Percentiles rank a stretch among this genome's conserved stretches.
Evolutionary conservation across 2,329 filamentous ascomycete genomes (phyloP).

Genomic region (Cytospora paraplurivora): DNA sequence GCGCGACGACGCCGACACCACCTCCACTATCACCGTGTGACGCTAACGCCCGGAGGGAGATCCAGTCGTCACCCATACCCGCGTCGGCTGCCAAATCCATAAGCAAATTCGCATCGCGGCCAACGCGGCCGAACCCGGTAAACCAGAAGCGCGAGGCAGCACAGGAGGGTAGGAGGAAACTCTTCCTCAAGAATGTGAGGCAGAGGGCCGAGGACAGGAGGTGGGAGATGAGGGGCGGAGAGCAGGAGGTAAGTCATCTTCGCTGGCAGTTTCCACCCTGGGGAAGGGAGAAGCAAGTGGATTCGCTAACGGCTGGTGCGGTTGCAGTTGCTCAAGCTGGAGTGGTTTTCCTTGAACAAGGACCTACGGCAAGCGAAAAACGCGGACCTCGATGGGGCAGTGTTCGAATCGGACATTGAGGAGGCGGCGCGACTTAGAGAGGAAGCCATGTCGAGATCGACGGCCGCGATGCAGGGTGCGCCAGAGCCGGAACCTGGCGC

Average conservation of each 20-base stretch:
- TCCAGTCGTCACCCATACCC: constrained; percentile 49
- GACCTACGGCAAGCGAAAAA: constrained; percentile 44
- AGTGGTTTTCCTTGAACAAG: constrained; percentile 45
- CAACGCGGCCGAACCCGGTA: constrained; percentile 64
- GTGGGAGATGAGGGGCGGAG: constrained; percentile 63
- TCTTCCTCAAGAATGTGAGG: constrained; percentile 70
- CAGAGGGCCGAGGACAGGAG: constrained; percentile 60
- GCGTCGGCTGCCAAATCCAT: constrained; percentile 31
- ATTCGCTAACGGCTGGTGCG: constrained; percentile 11
- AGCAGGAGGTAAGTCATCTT: constrained; percentile 53
- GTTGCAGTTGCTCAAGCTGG: constrained; percentile 44
- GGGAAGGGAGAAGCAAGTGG: constrained; percentile 38
- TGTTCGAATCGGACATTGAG: constrained; percentile 55
- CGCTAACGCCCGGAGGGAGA: constrained; percentile 46
- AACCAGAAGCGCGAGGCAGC: constrained; percentile 59
- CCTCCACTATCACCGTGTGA: constrained; percentile 47
- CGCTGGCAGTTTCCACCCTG: constrained; percentile 29
- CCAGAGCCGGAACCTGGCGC: constrained; percentile 33
- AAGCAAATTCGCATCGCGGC: constrained; percentile 54
- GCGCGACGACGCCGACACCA: constrained; percentile 52
- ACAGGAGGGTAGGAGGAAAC: constrained; percentile 63
- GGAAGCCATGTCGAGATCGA: constrained; percentile 29
- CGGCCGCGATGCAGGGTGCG: constrained; percentile 30
- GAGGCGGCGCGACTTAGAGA: constrained; percentile 46
- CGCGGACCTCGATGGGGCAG: constrained; percentile 41